Conservation (phyloP, 768 basidiomycete genomes). For the Neoboletus magnificus region DNA sequence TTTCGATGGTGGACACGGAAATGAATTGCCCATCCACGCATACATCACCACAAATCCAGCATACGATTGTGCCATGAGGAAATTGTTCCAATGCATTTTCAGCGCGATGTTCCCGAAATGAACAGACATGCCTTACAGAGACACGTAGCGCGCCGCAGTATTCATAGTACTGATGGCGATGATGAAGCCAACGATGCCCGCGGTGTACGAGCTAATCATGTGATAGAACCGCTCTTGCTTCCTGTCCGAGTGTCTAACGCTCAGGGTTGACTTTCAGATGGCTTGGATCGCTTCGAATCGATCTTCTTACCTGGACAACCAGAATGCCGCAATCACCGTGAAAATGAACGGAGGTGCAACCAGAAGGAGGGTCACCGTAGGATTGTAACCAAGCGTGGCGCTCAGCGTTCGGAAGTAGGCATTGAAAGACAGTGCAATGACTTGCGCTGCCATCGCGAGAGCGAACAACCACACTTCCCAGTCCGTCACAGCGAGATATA, state of each 20-base stretch:
- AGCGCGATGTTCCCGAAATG: slow-evolving; percentile 2
- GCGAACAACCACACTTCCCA: slow-evolving; percentile 84
- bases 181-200: slow-evolving; percentile 67
- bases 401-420: slow-evolving; percentile 80
- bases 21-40: slow-evolving; percentile 51
- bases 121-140: slow-evolving; percentile 43
- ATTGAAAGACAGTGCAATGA: slow-evolving; percentile 66
- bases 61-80: slow-evolving; percentile 74
- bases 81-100: slow-evolving; percentile 38
- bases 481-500: slow-evolving; percentile 63
- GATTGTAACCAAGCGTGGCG: slow-evolving; percentile 63
- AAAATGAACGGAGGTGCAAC: slow-evolving; percentile 76
- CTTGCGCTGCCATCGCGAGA: slow-evolving; percentile 37
- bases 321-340: slow-evolving; percentile 53
- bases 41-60: slow-evolving; percentile 65
- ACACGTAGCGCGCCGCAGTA: slow-evolving; percentile 58
- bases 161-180: slow-evolving; percentile 66
- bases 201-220: slow-evolving; percentile 47
- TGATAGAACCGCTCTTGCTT: slow-evolving; percentile 72
- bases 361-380: slow-evolving; percentile 63
- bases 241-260: slow-evolving; percentile 62
- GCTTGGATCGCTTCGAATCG: not conserved
- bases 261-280: slow-evolving; percentile 2
- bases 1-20: slow-evolving; percentile 79
- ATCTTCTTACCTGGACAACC: slow-evolving; percentile 43